Conservation (phyloP, 306 rosid species). For the Vigna hirtella region DNA sequence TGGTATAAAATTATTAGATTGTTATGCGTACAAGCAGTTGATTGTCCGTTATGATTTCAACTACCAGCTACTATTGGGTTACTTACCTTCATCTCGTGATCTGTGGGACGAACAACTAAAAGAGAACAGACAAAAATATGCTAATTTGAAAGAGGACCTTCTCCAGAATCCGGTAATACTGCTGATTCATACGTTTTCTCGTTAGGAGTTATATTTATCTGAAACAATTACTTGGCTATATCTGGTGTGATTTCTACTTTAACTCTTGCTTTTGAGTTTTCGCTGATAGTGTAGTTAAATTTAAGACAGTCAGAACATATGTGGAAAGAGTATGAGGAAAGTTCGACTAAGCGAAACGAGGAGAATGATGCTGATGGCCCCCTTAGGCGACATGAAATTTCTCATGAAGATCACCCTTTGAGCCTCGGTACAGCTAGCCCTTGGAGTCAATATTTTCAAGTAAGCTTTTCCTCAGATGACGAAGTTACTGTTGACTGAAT, state of each 20-base stretch:
- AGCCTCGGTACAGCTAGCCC: constrained; percentile 73
- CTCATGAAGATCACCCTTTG: constrained; percentile 84
- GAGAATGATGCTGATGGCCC: constrained; percentile 62
- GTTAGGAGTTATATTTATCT: constrained; percentile 35
- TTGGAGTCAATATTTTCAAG: constrained; percentile 77
- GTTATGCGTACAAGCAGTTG: constrained; percentile 45
- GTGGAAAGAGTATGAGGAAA: constrained; percentile 51
- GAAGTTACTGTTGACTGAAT: constrained; percentile 26
- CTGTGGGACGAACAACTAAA: constrained; percentile 66
- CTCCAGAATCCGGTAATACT: constrained; percentile 75
- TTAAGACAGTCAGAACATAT: constrained; percentile 73
- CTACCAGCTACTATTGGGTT: constrained; percentile 79
- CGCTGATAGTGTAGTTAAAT: constrained; percentile 58
- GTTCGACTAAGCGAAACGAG: constrained; percentile 46
- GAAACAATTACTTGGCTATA: neutral
- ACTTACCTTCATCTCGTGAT: constrained; percentile 71
- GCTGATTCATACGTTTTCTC: constrained; percentile 30
- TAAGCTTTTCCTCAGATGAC: constrained; percentile 47
- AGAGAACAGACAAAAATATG: constrained; percentile 68
- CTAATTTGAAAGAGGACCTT: constrained; percentile 73
- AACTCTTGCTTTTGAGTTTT: constrained; percentile 39
- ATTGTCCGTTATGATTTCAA: constrained; percentile 51
- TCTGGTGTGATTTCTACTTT: constrained; percentile 19
- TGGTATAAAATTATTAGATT: constrained; percentile 31
- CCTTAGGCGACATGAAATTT: constrained; percentile 63